These are phyloP conservation scores for Syzygium jambos DNA, from an alignment of 345 rosid species.

Conservation along the genomic window DNA sequence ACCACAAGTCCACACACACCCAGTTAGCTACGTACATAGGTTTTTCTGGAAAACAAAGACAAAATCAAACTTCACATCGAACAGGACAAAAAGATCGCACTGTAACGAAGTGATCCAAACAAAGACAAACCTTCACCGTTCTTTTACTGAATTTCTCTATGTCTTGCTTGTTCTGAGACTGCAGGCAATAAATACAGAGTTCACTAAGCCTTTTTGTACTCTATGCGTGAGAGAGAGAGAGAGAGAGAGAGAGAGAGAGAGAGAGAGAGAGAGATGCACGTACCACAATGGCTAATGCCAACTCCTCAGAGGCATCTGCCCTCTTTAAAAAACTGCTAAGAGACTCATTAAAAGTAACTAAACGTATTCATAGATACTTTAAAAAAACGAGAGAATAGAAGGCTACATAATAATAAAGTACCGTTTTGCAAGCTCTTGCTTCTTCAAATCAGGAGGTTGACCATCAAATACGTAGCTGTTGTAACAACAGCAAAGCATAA, in stretches of 20 bases:
- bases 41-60: too few relatives aligned
- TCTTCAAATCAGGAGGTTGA: conserved; percentile 78
- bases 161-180: conserved; percentile 79
- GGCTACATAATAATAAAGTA: background rate
- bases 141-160: conserved; percentile 87
- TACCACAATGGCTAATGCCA: conserved; percentile 65
- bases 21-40: too few relatives aligned
- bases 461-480: conserved; percentile 87
- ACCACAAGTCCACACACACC: too few relatives aligned
- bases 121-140: conserved; percentile 26
- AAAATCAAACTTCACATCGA: too few relatives aligned
- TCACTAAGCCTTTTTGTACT: too few relatives aligned
- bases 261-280: background rate
- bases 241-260: too few relatives aligned
- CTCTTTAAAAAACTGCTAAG: conserved; percentile 65
- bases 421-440: conserved; percentile 85
- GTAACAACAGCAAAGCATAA: background rate
- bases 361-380: background rate
- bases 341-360: background rate
- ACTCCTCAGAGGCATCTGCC: conserved; percentile 66
- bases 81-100: too few relatives aligned
- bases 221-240: too few relatives aligned
- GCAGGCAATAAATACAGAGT: background rate
- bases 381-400: background rate
- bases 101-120: too few relatives aligned